phyloP scores from a whole-genome alignment of 306 rosid genomes.

The Cicer bijugum region DNA sequence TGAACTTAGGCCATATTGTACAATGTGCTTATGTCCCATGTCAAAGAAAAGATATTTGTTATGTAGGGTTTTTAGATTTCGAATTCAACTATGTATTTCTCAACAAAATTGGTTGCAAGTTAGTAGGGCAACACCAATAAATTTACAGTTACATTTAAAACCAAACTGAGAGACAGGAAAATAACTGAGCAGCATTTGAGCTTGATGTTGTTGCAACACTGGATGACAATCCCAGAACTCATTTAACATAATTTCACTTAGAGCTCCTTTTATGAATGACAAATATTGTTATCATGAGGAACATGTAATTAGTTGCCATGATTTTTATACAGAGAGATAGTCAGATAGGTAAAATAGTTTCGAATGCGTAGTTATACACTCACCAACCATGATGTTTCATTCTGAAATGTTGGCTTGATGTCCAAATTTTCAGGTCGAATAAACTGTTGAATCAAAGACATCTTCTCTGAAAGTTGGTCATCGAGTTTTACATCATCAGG shows the following conservation, averaged over 20 bases:
- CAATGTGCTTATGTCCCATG: neutral
- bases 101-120: neutral
- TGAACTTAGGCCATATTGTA: conserved; percentile 5
- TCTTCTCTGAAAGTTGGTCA: conserved; percentile 79
- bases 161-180: conserved; percentile 10
- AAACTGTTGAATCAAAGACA: conserved; percentile 88
- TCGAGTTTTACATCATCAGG: conserved; percentile 86
- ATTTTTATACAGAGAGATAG: neutral
- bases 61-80: conserved; percentile 16
- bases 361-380: conserved; percentile 50
- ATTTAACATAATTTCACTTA: conserved; percentile 13
- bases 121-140: neutral
- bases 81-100: conserved; percentile 26
- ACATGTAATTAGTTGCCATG: conserved; percentile 7
- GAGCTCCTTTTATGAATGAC: conserved; percentile 17
- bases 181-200: conserved; percentile 30
- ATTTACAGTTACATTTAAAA: neutral
- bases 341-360: conserved; percentile 12
- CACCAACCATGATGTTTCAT: conserved; percentile 98
- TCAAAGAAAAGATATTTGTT: conserved; percentile 26
- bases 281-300: conserved; percentile 13
- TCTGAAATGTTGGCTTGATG: conserved; percentile 76
- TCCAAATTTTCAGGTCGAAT: conserved; percentile 94
- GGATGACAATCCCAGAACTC: conserved; percentile 32
- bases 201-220: conserved; percentile 18